Conservation (phyloP, 73 alveolate genomes). For the Diophrys sp. region DNA sequence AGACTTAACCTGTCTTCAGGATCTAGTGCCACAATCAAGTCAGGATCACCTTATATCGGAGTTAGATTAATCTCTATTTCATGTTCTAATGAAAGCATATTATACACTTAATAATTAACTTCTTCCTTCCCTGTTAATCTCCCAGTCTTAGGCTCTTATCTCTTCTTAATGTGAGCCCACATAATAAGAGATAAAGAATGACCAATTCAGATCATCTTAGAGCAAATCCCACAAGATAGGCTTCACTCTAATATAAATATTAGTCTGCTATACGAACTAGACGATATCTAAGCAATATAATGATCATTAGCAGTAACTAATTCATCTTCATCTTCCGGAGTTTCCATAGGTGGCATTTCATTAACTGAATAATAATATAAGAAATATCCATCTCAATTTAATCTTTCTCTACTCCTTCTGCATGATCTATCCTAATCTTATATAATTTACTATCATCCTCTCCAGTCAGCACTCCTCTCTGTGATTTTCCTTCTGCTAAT, state of each 20-base stretch:
- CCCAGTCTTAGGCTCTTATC: neutral
- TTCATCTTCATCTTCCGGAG: neutral
- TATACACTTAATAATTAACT: conserved; percentile 2
- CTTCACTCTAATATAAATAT: neutral
- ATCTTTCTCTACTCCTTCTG: neutral
- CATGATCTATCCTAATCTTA: neutral
- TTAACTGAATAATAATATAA: neutral
- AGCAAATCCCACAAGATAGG: neutral
- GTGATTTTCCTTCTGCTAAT: conserved; percentile 5
- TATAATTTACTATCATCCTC: neutral
- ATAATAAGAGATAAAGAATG: neutral
- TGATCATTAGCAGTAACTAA: neutral
- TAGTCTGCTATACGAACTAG: neutral
- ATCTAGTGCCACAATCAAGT: conserved; percentile 42
- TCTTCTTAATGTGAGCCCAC: conserved; percentile 7
- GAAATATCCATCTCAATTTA: neutral
- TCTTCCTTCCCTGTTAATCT: neutral
- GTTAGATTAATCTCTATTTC: conserved; percentile 29
- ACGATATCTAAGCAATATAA: neutral
- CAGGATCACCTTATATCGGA: conserved; percentile 53
- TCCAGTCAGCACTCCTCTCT: conserved; percentile 5
- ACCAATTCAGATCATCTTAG: conserved; percentile 2
- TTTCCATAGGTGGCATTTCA: neutral
- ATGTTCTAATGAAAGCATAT: neutral
- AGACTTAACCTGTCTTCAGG: conserved; percentile 5